Conservation (phyloP, 1,139 yeast species). For the Taphrina betulina region DNA sequence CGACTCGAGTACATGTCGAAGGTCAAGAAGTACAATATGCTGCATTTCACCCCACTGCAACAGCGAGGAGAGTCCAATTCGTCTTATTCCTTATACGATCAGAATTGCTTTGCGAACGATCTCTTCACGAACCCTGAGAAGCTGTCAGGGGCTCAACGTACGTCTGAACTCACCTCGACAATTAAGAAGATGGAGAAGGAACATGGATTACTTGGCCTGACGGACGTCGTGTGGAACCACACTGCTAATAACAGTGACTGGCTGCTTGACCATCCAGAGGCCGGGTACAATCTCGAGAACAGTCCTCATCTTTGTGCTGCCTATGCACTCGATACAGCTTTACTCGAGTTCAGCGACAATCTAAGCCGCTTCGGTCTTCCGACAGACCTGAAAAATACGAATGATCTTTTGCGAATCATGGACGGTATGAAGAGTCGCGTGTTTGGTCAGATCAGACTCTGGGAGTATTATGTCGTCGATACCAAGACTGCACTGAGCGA, state of each 20-base stretch:
- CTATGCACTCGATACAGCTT: conserved; percentile 70
- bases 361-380: conserved; percentile 63
- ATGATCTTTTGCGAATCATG: conserved; percentile 61
- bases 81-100: conserved; percentile 89
- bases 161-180: conserved; percentile 51
- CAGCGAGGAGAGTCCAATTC: conserved; percentile 84
- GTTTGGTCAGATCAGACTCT: conserved; percentile 61
- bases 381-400: conserved; percentile 50
- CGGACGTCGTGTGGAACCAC: conserved; percentile 93
- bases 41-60: conserved; percentile 93
- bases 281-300: conserved; percentile 80
- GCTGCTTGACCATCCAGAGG: conserved; percentile 82
- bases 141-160: conserved; percentile 34
- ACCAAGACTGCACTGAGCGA: conserved; percentile 44
- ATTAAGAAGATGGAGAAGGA: conserved; percentile 55
- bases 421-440: conserved; percentile 69
- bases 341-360: conserved; percentile 62
- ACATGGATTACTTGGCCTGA: conserved; percentile 67
- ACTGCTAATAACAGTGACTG: conserved; percentile 88
- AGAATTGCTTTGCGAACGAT: conserved; percentile 67
- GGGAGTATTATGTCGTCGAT: conserved; percentile 85
- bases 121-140: conserved; percentile 52
- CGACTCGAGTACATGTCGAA: conserved; percentile 58
- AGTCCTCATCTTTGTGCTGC: conserved; percentile 89
- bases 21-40: conserved; percentile 84